Evolutionary conservation across 495 filamentous ascomycete genomes (phyloP).

Genomic region (Annulohypoxylon maeteangense): DNA sequence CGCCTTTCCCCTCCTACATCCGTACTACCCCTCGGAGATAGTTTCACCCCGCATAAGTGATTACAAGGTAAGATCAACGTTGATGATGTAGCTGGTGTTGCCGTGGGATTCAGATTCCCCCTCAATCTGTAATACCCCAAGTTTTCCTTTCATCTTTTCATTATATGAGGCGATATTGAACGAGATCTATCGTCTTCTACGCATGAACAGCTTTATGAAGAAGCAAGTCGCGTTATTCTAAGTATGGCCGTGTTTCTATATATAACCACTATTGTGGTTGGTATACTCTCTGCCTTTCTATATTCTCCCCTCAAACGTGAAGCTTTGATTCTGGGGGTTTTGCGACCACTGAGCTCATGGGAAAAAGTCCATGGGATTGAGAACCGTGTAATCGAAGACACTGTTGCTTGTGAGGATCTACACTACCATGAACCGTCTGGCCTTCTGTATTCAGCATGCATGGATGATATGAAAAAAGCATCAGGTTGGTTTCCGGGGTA

Average conservation of each 20-base stretch:
- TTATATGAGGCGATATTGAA: too few relatives aligned
- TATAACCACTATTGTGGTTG: conserved; percentile 49
- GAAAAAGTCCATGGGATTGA: conserved; percentile 51
- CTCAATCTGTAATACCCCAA: neutral
- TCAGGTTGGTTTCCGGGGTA: conserved; percentile 67
- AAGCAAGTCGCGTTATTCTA: neutral
- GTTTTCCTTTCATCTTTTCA: neutral
- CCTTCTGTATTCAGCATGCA: conserved; percentile 67
- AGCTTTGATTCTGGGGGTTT: conserved; percentile 48
- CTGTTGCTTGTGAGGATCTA: conserved; percentile 68
- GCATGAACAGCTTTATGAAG: neutral
- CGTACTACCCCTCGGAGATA: neutral
- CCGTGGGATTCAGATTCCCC: neutral
- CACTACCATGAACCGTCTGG: conserved; percentile 64
- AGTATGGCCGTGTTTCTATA: conserved; percentile 32
- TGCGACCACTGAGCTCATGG: conserved; percentile 39
- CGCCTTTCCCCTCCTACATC: neutral
- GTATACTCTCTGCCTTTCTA: conserved; percentile 50
- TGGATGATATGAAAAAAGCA: conserved; percentile 56
- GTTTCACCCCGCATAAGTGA: neutral
- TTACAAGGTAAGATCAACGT: conserved; percentile 1
- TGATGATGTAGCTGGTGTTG: neutral
- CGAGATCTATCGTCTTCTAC: neutral
- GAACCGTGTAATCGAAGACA: conserved; percentile 59
- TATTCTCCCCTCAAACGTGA: conserved; percentile 48